Percentiles rank a stretch among this genome's conserved stretches.
These are phyloP conservation scores for Boletus rex-veris DNA, from an alignment of 768 basidiomycete species.

Conservation along the genomic window DNA sequence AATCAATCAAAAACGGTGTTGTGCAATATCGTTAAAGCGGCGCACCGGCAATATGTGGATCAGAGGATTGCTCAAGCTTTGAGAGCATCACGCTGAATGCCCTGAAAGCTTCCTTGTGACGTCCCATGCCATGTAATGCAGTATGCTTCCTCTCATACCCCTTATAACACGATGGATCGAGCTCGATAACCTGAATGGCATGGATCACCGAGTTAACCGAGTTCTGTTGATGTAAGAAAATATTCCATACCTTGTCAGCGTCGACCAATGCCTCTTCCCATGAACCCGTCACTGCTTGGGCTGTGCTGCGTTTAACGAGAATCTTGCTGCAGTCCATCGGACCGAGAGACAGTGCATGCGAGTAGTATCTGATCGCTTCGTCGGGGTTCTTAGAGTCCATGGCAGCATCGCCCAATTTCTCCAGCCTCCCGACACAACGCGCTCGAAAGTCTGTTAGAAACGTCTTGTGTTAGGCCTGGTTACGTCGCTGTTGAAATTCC, in stretches of 20 bases:
- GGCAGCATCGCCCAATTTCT: not conserved
- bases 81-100: conserved; percentile 1
- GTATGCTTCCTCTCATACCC: conserved; percentile 3
- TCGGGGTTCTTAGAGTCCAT: not conserved
- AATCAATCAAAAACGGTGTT: not conserved
- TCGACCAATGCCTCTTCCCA: conserved; percentile 5
- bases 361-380: not conserved
- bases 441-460: not conserved
- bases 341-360: not conserved
- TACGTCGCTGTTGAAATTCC: not conserved
- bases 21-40: not conserved
- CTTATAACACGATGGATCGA: not conserved
- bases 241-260: conserved; percentile 2
- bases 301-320: conserved; percentile 8
- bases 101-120: not conserved
- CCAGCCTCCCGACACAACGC: not conserved
- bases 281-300: too few species aligned
- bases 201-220: not conserved
- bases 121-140: not conserved
- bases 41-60: not conserved
- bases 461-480: not conserved
- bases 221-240: too few species aligned
- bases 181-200: conserved; percentile 1
- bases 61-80: not conserved
- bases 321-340: not conserved